Percentiles rank a stretch among this genome's conserved stretches.
These are phyloP conservation scores for Lomentospora prolificans DNA, from an alignment of 2,329 filamentous ascomycete species.

Conservation along the genomic window DNA sequence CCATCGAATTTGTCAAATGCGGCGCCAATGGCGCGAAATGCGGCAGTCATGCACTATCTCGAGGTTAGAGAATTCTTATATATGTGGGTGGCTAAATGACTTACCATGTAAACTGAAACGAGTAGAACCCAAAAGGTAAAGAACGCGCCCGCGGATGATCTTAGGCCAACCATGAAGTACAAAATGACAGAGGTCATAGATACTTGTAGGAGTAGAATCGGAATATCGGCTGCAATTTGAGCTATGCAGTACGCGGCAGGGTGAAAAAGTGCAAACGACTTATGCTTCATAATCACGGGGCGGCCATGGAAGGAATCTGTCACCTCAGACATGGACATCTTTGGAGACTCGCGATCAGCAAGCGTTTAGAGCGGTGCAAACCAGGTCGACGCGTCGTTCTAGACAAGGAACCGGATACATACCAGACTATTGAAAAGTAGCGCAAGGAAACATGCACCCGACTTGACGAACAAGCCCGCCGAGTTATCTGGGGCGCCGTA, in stretches of 20 bases:
- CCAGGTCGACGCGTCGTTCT: too few species aligned
- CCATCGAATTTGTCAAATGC: constrained; percentile 46
- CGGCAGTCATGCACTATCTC: constrained; percentile 50
- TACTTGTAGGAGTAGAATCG: constrained; percentile 48
- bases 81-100: too few species aligned
- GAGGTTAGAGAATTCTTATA: constrained; percentile 36
- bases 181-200: constrained; percentile 45
- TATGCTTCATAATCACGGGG: constrained; percentile 49
- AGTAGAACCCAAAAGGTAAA: constrained; percentile 53
- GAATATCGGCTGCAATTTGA: constrained; percentile 43
- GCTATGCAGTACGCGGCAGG: constrained; percentile 50
- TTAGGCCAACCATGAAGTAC: constrained; percentile 56
- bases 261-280: constrained; percentile 46
- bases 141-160: constrained; percentile 39
- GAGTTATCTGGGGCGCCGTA: constrained; percentile 51
- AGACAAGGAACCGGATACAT: too few species aligned
- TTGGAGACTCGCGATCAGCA: too few species aligned
- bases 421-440: constrained; percentile 49
- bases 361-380: too few species aligned
- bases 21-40: constrained; percentile 48
- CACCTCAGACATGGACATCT: constrained; percentile 60
- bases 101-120: too few species aligned
- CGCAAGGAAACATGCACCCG: constrained; percentile 57
- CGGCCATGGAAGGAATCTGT: constrained; percentile 51
- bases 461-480: constrained; percentile 52